A percentile compares a stretch with the other conserved stretches of the same genome.
Evolutionary conservation across 129 eudicot genomes (phyloP).

Genomic region (Kitagawia praeruptora): DNA sequence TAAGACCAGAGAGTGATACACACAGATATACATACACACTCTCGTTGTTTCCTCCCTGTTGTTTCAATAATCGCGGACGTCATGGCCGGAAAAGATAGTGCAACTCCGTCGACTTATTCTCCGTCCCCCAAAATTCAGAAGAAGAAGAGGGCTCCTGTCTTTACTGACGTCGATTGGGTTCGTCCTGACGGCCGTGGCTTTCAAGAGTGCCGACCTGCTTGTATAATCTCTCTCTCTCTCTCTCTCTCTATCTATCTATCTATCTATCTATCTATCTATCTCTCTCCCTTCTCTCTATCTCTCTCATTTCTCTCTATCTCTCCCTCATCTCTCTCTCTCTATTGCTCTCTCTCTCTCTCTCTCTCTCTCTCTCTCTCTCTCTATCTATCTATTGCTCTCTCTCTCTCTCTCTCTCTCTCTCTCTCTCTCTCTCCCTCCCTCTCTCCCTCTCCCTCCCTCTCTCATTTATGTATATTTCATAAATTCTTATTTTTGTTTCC

Average conservation of each 20-base stretch:
- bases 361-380: background rate
- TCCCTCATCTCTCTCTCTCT: background rate
- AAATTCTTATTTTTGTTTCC: background rate
- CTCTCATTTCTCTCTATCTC: background rate
- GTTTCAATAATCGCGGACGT: background rate
- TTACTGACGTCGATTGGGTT: slow-evolving; percentile 63
- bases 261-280: background rate
- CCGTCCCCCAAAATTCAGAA: slow-evolving; percentile 55
- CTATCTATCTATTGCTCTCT: background rate
- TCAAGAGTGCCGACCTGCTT: slow-evolving; percentile 92
- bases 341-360: background rate
- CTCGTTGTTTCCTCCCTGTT: too few relatives aligned
- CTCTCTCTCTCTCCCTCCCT: background rate
- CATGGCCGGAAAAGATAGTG: slow-evolving; percentile 63
- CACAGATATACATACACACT: background rate
- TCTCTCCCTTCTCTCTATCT: background rate
- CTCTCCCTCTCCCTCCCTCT: background rate
- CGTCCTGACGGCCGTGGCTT: slow-evolving; percentile 86
- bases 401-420: background rate
- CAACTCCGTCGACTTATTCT: slow-evolving; percentile 67
- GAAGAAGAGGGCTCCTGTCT: slow-evolving; percentile 39
- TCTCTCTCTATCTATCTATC: background rate
- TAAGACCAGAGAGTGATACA: background rate
- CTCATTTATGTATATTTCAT: background rate
- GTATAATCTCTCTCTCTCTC: slow-evolving; percentile 26